Evolutionary conservation across 2,329 filamentous ascomycete species (phyloP).

Genomic region (Aspergillus eucalypticola): DNA sequence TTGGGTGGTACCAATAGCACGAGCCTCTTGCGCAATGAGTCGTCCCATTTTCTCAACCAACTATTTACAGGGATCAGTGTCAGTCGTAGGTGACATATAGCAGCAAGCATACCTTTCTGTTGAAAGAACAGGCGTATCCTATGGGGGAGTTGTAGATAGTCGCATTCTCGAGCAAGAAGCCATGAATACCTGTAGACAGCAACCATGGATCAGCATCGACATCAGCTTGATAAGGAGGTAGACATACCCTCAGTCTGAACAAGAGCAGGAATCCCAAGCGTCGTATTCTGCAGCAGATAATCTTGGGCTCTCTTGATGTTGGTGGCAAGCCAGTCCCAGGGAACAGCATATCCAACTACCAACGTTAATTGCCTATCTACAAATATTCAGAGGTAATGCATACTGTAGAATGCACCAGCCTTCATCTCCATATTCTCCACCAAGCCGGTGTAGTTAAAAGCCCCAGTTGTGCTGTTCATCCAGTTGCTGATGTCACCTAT

Average conservation of each 20-base stretch:
- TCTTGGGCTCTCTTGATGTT: constrained; percentile 68
- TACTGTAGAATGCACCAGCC: constrained; percentile 66
- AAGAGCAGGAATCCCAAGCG: constrained; percentile 69
- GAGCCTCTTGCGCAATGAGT: constrained; percentile 65
- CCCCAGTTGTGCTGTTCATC: constrained; percentile 67
- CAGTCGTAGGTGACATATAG: no score
- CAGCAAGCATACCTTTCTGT: constrained; percentile 49
- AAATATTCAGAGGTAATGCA: neutral
- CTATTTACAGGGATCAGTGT: constrained; percentile 16
- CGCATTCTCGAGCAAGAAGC: constrained; percentile 69
- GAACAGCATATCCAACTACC: constrained; percentile 64
- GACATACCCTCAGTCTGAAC: constrained; percentile 66
- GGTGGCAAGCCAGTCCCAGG: constrained; percentile 63
- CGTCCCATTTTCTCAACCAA: constrained; percentile 67
- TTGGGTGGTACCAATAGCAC: constrained; percentile 70
- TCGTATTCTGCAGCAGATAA: constrained; percentile 67
- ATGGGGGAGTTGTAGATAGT: constrained; percentile 81
- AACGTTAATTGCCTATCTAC: neutral
- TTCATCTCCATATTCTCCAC: constrained; percentile 66
- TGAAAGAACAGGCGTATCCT: constrained; percentile 70
- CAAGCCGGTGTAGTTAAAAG: constrained; percentile 68
- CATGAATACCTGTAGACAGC: constrained; percentile 57
- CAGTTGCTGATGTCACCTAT: constrained; percentile 69
- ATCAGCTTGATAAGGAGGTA: neutral
- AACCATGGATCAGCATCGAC: neutral